A percentile compares a stretch with the other conserved stretches of the same genome.
These are phyloP conservation scores for Eucalyptus pauciflora DNA, from an alignment of 345 rosid species.

Conservation along the genomic window DNA sequence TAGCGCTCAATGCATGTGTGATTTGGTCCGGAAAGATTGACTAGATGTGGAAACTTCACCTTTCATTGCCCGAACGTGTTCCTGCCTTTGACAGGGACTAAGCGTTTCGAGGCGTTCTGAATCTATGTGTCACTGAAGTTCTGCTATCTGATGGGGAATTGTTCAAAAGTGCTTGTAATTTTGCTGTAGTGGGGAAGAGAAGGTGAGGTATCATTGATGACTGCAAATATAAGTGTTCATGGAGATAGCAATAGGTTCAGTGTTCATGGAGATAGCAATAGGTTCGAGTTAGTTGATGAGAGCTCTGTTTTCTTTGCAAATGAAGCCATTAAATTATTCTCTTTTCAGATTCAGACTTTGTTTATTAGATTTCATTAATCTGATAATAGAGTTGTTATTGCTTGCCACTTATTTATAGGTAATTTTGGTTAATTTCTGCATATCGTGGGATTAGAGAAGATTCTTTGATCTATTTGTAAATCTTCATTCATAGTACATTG, in stretches of 20 bases:
- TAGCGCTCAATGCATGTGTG: not conserved
- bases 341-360: not conserved
- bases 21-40: not conserved
- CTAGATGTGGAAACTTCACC: not conserved
- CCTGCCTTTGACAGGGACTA: not conserved
- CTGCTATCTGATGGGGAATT: not conserved
- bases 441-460: not conserved
- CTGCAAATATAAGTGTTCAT: not conserved
- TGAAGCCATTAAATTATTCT: not conserved
- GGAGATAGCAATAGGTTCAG: not conserved
- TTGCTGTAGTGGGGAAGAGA: not conserved
- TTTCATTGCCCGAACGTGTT: not conserved
- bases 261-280: not conserved
- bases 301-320: not conserved
- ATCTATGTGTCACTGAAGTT: not conserved
- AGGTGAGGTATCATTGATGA: not conserved
- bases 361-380: not conserved
- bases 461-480: not conserved
- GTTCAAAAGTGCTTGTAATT: not conserved
- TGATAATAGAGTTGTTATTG: not conserved
- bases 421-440: not conserved
- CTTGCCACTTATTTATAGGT: not conserved
- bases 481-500: not conserved
- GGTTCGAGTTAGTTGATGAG: not conserved
- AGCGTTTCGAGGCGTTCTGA: not conserved